These are phyloP conservation scores for Pelargonium nanum DNA, from an alignment of 345 rosid genomes.

Conservation along the genomic window DNA sequence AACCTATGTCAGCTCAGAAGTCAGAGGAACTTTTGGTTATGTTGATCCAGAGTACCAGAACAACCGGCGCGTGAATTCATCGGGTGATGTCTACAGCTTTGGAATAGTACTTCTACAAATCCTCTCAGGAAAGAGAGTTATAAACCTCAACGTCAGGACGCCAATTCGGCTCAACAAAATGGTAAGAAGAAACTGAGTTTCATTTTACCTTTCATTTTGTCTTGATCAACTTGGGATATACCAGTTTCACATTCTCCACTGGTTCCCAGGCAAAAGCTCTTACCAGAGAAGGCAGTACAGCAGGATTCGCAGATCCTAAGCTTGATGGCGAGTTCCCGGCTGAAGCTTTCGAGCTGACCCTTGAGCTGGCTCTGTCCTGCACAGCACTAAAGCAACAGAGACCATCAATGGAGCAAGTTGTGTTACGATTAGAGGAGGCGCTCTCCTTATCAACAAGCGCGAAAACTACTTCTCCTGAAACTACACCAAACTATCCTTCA, in stretches of 20 bases:
- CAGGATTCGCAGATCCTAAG: conserved; percentile 33
- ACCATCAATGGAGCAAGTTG: conserved; percentile 36
- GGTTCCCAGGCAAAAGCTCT: conserved; percentile 32
- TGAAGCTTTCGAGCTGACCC: conserved; percentile 35
- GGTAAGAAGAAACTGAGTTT: conserved; percentile 16
- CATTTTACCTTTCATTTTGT: not conserved
- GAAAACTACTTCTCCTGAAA: conserved; percentile 8
- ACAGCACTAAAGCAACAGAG: conserved; percentile 27
- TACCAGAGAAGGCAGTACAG: conserved; percentile 22
- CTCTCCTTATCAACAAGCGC: conserved; percentile 22
- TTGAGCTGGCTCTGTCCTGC: conserved; percentile 38
- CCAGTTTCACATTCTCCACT: conserved; percentile 1
- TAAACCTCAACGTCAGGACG: conserved; percentile 26
- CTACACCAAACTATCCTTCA: too few relatives aligned
- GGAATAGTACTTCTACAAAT: conserved; percentile 42
- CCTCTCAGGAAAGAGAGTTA: conserved; percentile 37
- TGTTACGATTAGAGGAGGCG: conserved; percentile 29
- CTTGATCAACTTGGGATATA: not conserved
- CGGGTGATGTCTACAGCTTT: conserved; percentile 42
- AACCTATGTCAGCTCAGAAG: conserved; percentile 37
- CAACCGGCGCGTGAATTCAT: conserved; percentile 24
- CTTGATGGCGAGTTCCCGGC: conserved; percentile 30
- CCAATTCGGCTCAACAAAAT: conserved; percentile 38
- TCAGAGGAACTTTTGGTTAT: conserved; percentile 43
- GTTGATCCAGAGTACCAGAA: conserved; percentile 34